Percentiles rank a stretch among this genome's conserved stretches.
These are phyloP conservation scores for Coprinellus micaceus DNA, from an alignment of 768 basidiomycete genomes.

Conservation along the genomic window DNA sequence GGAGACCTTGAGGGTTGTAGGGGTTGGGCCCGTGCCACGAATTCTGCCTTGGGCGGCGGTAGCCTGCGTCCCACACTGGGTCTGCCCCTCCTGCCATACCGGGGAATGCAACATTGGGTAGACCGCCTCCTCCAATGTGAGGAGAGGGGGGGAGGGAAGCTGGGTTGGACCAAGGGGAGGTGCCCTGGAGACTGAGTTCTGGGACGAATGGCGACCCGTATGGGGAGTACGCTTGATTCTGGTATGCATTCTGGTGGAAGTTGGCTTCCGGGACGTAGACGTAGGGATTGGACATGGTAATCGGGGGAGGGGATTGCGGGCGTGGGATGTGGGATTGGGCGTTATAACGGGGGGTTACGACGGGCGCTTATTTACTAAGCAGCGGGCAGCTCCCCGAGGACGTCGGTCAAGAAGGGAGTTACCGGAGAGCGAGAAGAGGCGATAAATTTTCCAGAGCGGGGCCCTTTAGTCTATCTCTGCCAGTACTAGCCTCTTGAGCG, in stretches of 20 bases:
- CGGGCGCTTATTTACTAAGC: background rate
- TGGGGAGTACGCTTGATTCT: conserved; percentile 18
- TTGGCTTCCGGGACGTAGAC: conserved; percentile 36
- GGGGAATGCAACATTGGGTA: conserved; percentile 17
- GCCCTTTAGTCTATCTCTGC: too few species aligned
- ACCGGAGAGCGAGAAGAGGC: too few species aligned
- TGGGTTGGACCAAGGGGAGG: conserved; percentile 34
- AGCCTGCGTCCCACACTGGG: conserved; percentile 18
- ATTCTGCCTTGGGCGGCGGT: conserved; percentile 21
- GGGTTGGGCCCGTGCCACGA: conserved; percentile 22
- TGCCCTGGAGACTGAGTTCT: conserved; percentile 26
- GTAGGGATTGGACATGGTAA: conserved; percentile 35
- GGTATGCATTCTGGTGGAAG: conserved; percentile 32
- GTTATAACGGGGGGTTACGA: too few species aligned
- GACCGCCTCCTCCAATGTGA: conserved; percentile 9
- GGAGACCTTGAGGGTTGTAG: background rate
- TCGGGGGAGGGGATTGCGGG: too few species aligned
- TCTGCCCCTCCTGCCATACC: background rate
- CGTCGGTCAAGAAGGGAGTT: too few species aligned
- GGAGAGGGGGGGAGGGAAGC: conserved; percentile 21
- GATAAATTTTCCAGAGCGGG: too few species aligned
- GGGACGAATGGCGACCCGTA: conserved; percentile 44
- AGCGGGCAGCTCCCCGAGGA: too few species aligned
- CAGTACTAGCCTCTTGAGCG: too few species aligned
- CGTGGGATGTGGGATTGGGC: too few species aligned